These are phyloP conservation scores for Penicillium paradoxum DNA, from an alignment of 495 filamentous ascomycete genomes.

Conservation along the genomic window DNA sequence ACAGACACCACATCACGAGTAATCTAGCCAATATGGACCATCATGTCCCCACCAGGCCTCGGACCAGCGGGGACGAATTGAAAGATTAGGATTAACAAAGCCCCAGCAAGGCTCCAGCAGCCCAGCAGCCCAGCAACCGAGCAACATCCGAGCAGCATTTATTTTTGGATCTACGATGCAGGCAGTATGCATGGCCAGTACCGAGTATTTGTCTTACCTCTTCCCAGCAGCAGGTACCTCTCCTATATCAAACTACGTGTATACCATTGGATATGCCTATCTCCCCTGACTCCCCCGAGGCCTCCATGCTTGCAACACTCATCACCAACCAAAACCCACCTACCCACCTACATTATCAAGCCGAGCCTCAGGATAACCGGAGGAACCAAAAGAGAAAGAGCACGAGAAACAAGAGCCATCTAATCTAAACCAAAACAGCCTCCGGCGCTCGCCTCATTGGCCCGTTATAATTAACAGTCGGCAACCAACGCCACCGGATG, in stretches of 20 bases:
- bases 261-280: too few relatives aligned
- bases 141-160: not conserved
- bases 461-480: constrained; percentile 5
- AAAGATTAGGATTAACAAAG: constrained; percentile 1
- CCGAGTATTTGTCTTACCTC: not conserved
- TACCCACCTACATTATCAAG: too few relatives aligned
- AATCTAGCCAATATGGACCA: too few relatives aligned
- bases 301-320: too few relatives aligned
- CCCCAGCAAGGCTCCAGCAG: too few relatives aligned
- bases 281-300: too few relatives aligned
- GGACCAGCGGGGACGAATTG: too few relatives aligned
- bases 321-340: not conserved
- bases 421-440: not conserved
- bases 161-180: constrained; percentile 10
- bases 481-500: constrained; percentile 2
- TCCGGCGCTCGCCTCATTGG: constrained; percentile 4
- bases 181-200: not conserved
- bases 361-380: too few relatives aligned
- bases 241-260: not conserved
- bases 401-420: not conserved
- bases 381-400: too few relatives aligned
- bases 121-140: too few relatives aligned
- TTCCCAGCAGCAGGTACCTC: not conserved
- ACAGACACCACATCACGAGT: too few relatives aligned
- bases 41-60: not conserved